phyloP scores from a whole-genome alignment of 2,329 filamentous ascomycete genomes.

The Massarina eburnea region DNA sequence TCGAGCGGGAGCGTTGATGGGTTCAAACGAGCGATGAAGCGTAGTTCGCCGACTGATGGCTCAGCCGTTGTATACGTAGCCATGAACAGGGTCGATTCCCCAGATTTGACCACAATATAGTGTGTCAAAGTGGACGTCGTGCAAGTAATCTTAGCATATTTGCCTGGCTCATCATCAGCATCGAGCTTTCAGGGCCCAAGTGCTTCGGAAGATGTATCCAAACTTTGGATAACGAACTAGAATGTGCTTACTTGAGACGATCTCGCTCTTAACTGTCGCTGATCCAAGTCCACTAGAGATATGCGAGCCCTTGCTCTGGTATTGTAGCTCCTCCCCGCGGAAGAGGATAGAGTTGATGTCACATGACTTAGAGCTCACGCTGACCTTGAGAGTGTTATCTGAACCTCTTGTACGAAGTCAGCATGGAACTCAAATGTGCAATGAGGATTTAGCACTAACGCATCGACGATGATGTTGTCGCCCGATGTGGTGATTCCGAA shows the following conservation, averaged over 20 bases:
- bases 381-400: slow-evolving; percentile 34
- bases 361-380: slow-evolving; percentile 52
- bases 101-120: slow-evolving; percentile 63
- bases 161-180: slow-evolving; percentile 13
- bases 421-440: too few species aligned
- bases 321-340: slow-evolving; percentile 62
- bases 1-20: slow-evolving; percentile 41
- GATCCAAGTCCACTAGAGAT: slow-evolving; percentile 62
- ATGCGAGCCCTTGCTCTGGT: slow-evolving; percentile 55
- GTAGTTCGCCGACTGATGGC: slow-evolving; percentile 54
- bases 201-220: too few species aligned
- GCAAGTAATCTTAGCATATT: slow-evolving; percentile 65
- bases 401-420: too few species aligned
- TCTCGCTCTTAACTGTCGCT: slow-evolving; percentile 54
- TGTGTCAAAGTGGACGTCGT: slow-evolving; percentile 63
- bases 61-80: slow-evolving; percentile 61
- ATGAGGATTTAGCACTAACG: too few species aligned
- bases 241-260: slow-evolving; percentile 27
- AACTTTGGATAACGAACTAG: neutral
- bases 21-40: slow-evolving; percentile 65
- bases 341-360: slow-evolving; percentile 67
- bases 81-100: slow-evolving; percentile 59
- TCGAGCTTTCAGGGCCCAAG: neutral
- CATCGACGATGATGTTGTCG: slow-evolving; percentile 36
- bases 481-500: slow-evolving; percentile 39